phyloP scores from a whole-genome alignment of 352 stramenopile genomes.

The Globisporangium emineosum region DNA sequence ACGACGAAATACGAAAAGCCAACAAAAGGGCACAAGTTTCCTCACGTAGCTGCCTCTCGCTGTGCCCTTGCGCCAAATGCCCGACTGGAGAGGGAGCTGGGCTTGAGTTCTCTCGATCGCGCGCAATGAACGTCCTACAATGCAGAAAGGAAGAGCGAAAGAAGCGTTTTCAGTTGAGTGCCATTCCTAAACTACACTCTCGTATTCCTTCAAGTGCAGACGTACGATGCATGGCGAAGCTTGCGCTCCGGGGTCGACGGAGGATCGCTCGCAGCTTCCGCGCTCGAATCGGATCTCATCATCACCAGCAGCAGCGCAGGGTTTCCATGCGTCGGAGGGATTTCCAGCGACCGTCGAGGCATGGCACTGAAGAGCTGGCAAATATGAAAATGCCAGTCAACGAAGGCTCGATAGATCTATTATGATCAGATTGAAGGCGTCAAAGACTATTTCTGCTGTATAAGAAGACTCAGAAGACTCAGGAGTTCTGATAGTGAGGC shows the following conservation, averaged over 20 bases:
- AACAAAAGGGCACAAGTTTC: too few relatives aligned
- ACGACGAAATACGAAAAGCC: too few relatives aligned
- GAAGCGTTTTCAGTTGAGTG: background rate
- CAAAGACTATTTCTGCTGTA: too few relatives aligned
- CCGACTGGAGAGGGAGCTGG: background rate
- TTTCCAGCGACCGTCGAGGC: background rate
- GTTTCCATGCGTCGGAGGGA: background rate
- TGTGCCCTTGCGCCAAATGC: background rate
- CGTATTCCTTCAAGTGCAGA: too few relatives aligned
- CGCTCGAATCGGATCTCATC: background rate
- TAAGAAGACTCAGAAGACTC: too few relatives aligned
- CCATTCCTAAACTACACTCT: background rate
- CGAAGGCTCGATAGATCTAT: background rate
- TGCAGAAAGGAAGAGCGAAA: background rate
- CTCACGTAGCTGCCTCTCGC: constrained; percentile 11
- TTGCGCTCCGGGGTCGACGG: background rate
- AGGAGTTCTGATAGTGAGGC: background rate
- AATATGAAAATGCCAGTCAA: background rate
- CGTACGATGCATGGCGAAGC: constrained; percentile 16
- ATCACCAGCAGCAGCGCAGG: background rate
- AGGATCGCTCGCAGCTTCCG: background rate
- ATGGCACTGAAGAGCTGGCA: background rate
- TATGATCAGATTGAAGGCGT: too few relatives aligned
- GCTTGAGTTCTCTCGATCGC: background rate
- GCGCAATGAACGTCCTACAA: constrained; percentile 5